Base-by-base conservation (phyloP, 345 rosid genomes). In the Boechera divaricarpa region DNA sequence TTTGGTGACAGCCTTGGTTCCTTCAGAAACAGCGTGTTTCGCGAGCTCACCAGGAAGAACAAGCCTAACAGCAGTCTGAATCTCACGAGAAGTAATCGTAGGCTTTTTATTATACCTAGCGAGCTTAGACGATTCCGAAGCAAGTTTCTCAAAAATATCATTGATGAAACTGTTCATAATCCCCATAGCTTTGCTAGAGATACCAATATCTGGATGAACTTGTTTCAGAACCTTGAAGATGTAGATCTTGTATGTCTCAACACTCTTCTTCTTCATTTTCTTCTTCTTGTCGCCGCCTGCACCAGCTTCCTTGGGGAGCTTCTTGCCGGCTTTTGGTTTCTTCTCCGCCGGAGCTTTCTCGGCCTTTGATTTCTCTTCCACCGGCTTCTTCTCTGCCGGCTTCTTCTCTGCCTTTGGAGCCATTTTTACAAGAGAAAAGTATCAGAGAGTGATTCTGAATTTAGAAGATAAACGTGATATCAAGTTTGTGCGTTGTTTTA, bases 151-250 rank as follows among this genome's bases (percentile, higher is more conserved):
- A 45, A 84, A 84, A 64, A 82, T 84, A 16, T 73, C 77, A 0
- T 73, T 73, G 63, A 73, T 73, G 42, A 73, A 73, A 4, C 77
- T 73, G 69, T 77, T 77, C 80, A 77, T 77, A 7, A 77, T 77
- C 2, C 80, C 80, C 80, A 77, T 77, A 0, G 76, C 80, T 38
- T 77, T 77, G 41, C 80, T 45, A 0, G 80, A 77, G 24, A 77
- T 77, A 0, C 80, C 77, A 26, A 84, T 84, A 62, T 84, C 87
- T 3, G 88, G 88, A 31, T 85, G 88, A 11, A 85, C 88, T 68
- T 86, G 89, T 16, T 86, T 86, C 10, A 83, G 72, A 52, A 86
- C 89, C 71, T 86, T 86, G 82, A 86, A 86, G 73, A 86, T 86
- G 68, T 86, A 86, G 74, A 84, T 84, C 87, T 84, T 84, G 79